These are phyloP conservation scores for Plasmodium falciparum DNA, from an alignment of 169 alveolate genomes.

Conservation along the genomic window DNA sequence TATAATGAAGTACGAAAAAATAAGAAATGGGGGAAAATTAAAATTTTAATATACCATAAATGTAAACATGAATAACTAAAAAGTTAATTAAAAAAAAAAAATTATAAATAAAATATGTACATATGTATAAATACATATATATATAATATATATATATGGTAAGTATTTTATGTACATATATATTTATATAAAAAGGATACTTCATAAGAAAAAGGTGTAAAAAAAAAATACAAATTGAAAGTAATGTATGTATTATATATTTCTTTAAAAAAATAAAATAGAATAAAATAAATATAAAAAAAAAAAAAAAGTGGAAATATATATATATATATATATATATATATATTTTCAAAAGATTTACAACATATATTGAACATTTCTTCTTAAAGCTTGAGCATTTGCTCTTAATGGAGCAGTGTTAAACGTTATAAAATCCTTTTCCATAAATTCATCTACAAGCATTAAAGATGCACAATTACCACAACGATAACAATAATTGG, in stretches of 20 bases:
- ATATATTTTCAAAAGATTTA: neutral
- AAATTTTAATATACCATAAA: too few relatives aligned
- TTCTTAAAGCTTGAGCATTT: constrained; percentile 54
- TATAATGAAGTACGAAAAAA: too few relatives aligned
- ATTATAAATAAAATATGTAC: too few relatives aligned
- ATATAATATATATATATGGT: too few relatives aligned
- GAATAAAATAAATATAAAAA: neutral
- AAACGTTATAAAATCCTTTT: constrained; percentile 88
- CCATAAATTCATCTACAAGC: constrained; percentile 96
- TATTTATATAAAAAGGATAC: neutral
- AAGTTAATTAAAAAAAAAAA: too few relatives aligned
- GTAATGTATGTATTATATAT: neutral
- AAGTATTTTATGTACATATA: too few relatives aligned
- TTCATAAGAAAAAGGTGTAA: neutral
- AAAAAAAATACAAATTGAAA: neutral
- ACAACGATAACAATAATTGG: constrained; percentile 96
- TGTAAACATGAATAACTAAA: too few relatives aligned
- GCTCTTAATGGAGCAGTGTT: constrained; percentile 90
- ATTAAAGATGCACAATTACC: constrained; percentile 96
- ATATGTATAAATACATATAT: too few relatives aligned
- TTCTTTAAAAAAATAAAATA: neutral
- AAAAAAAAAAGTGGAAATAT: neutral
- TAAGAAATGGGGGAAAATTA: too few relatives aligned
- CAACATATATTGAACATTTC: constrained; percentile 50
- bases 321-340: neutral